Evolutionary conservation across 495 filamentous ascomycete genomes (phyloP), one percentile per base, ranked within the genome.

Genomic region (Hypoxylon perforatum): DNA sequence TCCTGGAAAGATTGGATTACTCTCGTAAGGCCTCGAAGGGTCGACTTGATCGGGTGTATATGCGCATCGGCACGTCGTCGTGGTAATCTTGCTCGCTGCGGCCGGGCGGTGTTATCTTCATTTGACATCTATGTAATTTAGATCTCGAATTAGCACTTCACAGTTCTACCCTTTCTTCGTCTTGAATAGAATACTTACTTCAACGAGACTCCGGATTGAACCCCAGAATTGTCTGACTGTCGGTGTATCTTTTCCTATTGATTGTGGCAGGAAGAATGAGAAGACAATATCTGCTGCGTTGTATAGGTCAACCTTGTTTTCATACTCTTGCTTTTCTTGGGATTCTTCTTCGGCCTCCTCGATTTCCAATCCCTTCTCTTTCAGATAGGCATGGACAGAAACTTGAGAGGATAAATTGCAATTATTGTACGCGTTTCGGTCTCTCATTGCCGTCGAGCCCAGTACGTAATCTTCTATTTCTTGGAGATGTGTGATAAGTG

Each of bases 141-240:
- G 25, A 19, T 38, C 21, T 21, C 18, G 21, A 47, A 23, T 50
- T 21, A 60, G 44, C 18, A 33, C 19, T 18, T 4, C 22, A 22
- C 10, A 12, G 10, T 0, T 11, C 8, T 18, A 41, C 30, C 21
- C 6, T 53, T 10, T 4, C 33, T 3, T 15, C 11, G 36, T 47
- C 18, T 21, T 15, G 19, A 45, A 30, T 33, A 35, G 0, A 62
- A 30, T 14, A 54, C 66, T 21, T 41, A 78, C 71, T 30, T 61
- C 53, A 4, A 79, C 39, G 8, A 75, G n/a, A 14, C 21, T 35
- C 18, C 62, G 33, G 11, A 81, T 36, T 9, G 73, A 74, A 21
- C 75, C 75, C 76, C 78, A 80, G 55, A 71, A 81, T 44, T 76
- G 76, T 2, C 58, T 45, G 3, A 68, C 61, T 4, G 73, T 77